phyloP scores from a whole-genome alignment of 495 filamentous ascomycete species.

The Thozetella sp. region DNA sequence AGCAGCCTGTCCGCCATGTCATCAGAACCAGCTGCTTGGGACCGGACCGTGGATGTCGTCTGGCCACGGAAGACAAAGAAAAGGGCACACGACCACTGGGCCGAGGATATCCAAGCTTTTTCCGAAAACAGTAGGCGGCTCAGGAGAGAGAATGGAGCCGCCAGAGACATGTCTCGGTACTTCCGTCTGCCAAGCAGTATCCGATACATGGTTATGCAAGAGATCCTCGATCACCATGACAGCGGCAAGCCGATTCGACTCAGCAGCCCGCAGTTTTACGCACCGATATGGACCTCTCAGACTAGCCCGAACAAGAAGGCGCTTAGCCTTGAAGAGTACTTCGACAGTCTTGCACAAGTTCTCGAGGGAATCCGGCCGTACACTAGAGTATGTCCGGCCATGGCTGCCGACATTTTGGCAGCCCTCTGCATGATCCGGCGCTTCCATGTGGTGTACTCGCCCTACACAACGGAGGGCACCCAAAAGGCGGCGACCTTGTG shows the following conservation, averaged over 20 bases:
- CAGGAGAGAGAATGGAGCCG: background rate
- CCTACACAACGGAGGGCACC: slow-evolving; percentile 9
- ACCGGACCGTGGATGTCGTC: slow-evolving; percentile 25
- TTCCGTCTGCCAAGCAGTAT: slow-evolving; percentile 16
- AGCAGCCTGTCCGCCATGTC: too few relatives aligned
- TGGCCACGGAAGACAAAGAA: too few relatives aligned
- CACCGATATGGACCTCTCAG: slow-evolving; percentile 19
- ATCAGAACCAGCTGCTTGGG: slow-evolving; percentile 20
- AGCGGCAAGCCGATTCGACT: slow-evolving; percentile 22
- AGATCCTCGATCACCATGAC: slow-evolving; percentile 10
- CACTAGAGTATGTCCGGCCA: slow-evolving; percentile 17
- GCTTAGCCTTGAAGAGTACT: slow-evolving; percentile 20
- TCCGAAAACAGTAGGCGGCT: background rate
- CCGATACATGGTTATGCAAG: slow-evolving; percentile 17
- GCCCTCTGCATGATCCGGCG: slow-evolving; percentile 21
- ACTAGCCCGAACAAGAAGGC: background rate
- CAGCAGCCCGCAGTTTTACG: slow-evolving; percentile 14
- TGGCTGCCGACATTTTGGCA: slow-evolving; percentile 21
- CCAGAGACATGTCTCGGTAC: slow-evolving; percentile 9
- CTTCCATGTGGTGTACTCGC: slow-evolving; percentile 29
- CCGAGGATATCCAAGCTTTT: too few relatives aligned
- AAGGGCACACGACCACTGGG: too few relatives aligned
- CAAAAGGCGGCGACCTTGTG: slow-evolving; percentile 15
- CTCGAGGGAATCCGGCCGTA: slow-evolving; percentile 13
- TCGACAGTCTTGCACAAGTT: slow-evolving; percentile 18